Base-by-base conservation (phyloP, 805 yeast genomes). In the Pichia paraexigua region DNA sequence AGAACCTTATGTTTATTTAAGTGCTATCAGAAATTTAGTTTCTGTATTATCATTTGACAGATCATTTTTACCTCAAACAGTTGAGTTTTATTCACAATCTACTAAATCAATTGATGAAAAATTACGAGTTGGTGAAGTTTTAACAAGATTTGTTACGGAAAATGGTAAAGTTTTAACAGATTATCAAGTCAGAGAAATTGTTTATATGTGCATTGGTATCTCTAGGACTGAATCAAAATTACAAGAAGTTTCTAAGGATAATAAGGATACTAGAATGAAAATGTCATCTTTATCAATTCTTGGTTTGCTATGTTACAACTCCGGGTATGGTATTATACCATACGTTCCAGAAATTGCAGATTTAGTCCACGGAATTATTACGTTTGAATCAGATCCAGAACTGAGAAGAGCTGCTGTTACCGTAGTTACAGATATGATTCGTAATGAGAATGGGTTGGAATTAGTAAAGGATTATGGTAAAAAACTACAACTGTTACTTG, bases 1-100 rank as follows among this genome's bases (percentile, higher is more conserved):
- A 0, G 99, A 92, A 53, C 96, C 99, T 0, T 92, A 82, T 64
- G 79, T 94, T 17, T 94, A 88, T 63, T 64, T 94, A 50, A 92
- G 88, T 61, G 85, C 85, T 0, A 87, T 94, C 55, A 88, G 86
- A 60, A 91, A 94, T 0, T 66, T 94, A 25, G 83, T 81, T 43
- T 72, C 77, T 17, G 64, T 90, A 41, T 64, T 85, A n/a, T 43
- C 78, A 70, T 39, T 61, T 63, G 51, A 74, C 75, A 24, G 49
- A n/a, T 30, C 48, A 7, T 48, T 56, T 2, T 44, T 63, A 3
- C 41, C 41, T 1, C 44, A 49, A 9, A 43, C 53, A 21, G 17
- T 63, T 12, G 44, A 47, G 2, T 50, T 54, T 1, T 60, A 62
- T 43, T 44, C 47, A 1, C 27, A 39, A 18, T 48, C 54, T 2